Percentiles rank a stretch among this genome's conserved stretches.
These are phyloP conservation scores for Saprolegnia parasitica DNA, from an alignment of 352 stramenopile genomes.

Conservation along the genomic window DNA sequence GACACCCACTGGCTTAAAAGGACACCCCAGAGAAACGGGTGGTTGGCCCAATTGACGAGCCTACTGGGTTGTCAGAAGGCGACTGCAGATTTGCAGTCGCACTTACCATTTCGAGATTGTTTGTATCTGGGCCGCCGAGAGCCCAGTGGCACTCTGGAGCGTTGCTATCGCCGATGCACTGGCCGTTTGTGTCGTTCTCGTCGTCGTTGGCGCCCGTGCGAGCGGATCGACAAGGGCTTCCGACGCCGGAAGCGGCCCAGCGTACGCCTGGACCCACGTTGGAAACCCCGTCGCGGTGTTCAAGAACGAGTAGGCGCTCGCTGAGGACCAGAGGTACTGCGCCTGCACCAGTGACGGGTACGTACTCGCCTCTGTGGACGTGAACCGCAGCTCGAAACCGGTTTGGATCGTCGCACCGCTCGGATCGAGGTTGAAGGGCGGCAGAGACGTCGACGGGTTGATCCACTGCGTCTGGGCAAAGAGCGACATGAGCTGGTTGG, in stretches of 20 bases:
- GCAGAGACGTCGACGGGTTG: constrained; percentile 6
- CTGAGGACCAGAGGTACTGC: constrained; percentile 24
- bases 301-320: constrained; percentile 24
- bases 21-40: constrained; percentile 22
- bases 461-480: constrained; percentile 24
- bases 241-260: constrained; percentile 4
- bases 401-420: neutral
- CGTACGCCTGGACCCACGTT: constrained; percentile 20
- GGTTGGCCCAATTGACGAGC: constrained; percentile 12
- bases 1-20: constrained; percentile 17
- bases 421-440: constrained; percentile 22
- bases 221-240: neutral
- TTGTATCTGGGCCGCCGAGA: constrained; percentile 20
- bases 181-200: neutral
- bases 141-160: constrained; percentile 6
- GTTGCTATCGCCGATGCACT: constrained; percentile 5
- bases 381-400: constrained; percentile 25
- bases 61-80: neutral
- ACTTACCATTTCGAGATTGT: constrained; percentile 14
- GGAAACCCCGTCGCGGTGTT: constrained; percentile 9
- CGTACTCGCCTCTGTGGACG: neutral
- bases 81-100: neutral
- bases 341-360: constrained; percentile 23
- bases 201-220: neutral
- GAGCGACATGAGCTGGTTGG: constrained; percentile 28